Evolutionary conservation across 208 protist genomes (phyloP).

Genomic region (Leishmania major): DNA sequence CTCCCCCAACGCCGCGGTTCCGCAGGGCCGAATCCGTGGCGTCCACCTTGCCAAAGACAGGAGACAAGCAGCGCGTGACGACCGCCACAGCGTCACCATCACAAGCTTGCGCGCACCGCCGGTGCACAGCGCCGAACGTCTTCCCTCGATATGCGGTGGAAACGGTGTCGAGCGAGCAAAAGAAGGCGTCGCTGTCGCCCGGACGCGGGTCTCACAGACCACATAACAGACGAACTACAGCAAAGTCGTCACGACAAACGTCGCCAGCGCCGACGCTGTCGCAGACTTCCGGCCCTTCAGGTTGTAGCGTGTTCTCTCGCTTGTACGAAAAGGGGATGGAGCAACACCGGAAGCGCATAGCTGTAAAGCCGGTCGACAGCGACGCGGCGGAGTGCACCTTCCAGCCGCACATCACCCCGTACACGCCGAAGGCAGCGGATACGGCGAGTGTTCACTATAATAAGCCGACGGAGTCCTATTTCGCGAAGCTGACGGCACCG

Average conservation of each 20-base stretch:
- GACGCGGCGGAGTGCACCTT: constrained; percentile 19
- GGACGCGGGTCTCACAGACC: neutral
- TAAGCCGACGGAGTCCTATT: constrained; percentile 64
- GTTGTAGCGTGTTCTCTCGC: constrained; percentile 21
- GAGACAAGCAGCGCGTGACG: too few species aligned
- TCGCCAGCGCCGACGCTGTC: neutral
- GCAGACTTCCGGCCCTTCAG: neutral
- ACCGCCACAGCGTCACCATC: neutral
- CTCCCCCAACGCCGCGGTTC: constrained; percentile 1
- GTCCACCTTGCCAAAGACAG: neutral
- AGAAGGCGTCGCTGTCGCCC: neutral
- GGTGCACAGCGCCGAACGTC: neutral
- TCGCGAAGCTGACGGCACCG: constrained; percentile 45
- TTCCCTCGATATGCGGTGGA: constrained; percentile 28
- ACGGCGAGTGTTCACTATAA: constrained; percentile 28
- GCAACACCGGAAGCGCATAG: constrained; percentile 19
- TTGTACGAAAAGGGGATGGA: constrained; percentile 35
- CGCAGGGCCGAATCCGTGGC: neutral
- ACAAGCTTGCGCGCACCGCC: neutral
- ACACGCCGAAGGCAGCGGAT: neutral
- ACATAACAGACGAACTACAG: neutral
- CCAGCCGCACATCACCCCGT: constrained; percentile 12
- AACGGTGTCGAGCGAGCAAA: constrained; percentile 30
- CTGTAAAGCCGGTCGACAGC: constrained; percentile 1
- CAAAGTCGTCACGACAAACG: neutral